Percentiles rank a stretch among this genome's conserved stretches.
phyloP scores from a whole-genome alignment of 2,329 filamentous ascomycete species.

The Fusarium udum region DNA sequence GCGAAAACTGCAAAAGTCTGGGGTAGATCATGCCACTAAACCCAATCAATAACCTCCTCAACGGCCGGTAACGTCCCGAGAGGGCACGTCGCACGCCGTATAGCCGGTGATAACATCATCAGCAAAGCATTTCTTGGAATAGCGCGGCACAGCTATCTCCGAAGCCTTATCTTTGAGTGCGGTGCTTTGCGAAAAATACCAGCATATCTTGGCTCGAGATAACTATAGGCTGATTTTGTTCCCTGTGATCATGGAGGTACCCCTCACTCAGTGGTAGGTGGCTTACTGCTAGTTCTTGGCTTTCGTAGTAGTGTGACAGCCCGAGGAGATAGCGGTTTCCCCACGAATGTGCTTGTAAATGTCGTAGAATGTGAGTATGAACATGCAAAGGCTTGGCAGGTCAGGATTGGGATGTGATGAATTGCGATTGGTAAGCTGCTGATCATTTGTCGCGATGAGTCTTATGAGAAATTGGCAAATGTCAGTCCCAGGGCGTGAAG shows the following conservation, averaged over 20 bases:
- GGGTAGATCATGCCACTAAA: slow-evolving; percentile 2
- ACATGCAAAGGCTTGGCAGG: not conserved
- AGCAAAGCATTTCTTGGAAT: not conserved
- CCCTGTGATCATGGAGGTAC: slow-evolving; percentile 20
- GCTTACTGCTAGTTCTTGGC: slow-evolving; percentile 27
- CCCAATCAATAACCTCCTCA: not conserved
- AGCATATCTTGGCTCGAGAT: not conserved
- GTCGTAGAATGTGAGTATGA: not conserved
- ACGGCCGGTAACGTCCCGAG: not conserved
- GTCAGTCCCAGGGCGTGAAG: slow-evolving; percentile 14
- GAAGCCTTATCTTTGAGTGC: slow-evolving; percentile 13
- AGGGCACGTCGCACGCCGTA: not conserved
- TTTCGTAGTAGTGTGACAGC: slow-evolving; percentile 6
- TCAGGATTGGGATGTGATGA: not conserved
- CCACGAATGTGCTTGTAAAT: not conserved
- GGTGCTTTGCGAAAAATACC: not conserved
- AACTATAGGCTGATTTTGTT: not conserved
- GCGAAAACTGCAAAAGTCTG: not conserved
- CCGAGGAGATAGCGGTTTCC: not conserved
- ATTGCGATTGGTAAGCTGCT: not conserved
- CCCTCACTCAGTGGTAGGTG: slow-evolving; percentile 16
- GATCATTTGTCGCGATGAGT: not conserved
- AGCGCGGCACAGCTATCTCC: not conserved
- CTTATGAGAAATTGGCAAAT: not conserved
- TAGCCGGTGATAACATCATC: slow-evolving; percentile 2